Evolutionary conservation across 2,329 filamentous ascomycete species (phyloP).

Genomic region (Cercospora sp.): DNA sequence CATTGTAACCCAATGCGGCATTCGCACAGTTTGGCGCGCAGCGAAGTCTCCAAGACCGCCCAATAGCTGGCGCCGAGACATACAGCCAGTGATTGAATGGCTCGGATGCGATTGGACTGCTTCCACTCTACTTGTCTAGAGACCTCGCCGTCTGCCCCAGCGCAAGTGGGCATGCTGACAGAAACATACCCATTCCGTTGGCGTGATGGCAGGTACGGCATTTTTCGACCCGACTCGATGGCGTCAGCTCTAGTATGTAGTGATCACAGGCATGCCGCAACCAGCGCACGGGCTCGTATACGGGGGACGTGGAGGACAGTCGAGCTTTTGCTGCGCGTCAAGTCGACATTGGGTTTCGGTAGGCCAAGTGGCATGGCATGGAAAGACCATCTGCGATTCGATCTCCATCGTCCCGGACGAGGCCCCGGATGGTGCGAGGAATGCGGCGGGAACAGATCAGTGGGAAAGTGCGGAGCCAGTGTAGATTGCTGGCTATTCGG

Average conservation of each 20-base stretch:
- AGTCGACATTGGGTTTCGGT: background rate
- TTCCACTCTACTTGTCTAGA: background rate
- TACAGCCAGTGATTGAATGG: background rate
- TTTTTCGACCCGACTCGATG: slow-evolving; percentile 11
- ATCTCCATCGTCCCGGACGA: background rate
- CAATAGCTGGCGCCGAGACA: slow-evolving; percentile 6
- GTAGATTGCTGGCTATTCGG: background rate
- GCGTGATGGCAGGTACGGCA: slow-evolving; percentile 1
- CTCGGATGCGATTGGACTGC: background rate
- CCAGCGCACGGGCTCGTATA: slow-evolving; percentile 14
- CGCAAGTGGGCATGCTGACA: slow-evolving; percentile 9
- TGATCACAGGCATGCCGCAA: slow-evolving; percentile 2
- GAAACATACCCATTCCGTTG: slow-evolving; percentile 7
- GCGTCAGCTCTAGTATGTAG: slow-evolving; percentile 17
- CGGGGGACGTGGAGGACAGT: slow-evolving; percentile 11
- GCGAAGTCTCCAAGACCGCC: background rate
- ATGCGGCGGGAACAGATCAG: background rate
- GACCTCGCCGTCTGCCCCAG: background rate
- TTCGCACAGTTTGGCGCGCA: background rate
- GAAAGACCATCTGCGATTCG: background rate
- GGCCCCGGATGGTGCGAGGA: background rate
- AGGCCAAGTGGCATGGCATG: background rate
- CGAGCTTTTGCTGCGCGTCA: background rate
- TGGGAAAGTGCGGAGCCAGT: background rate
- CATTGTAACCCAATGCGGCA: background rate